phyloP scores from a whole-genome alignment of 1,284 basidiomycete species.

The Austroboletus niveus region DNA sequence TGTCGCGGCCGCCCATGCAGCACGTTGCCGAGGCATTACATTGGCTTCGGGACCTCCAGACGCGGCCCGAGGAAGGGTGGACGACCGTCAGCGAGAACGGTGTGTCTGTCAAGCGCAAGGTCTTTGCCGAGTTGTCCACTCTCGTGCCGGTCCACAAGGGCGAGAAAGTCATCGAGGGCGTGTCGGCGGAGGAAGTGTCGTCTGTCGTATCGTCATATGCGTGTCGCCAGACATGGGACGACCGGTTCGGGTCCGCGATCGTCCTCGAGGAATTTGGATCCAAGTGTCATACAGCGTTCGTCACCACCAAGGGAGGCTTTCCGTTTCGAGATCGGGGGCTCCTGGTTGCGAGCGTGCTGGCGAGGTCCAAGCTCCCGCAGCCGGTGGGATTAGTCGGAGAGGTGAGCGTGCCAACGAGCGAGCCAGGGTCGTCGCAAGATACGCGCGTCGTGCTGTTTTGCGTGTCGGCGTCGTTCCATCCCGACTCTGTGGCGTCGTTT shows the following conservation, averaged over 20 bases:
- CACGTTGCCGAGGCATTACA: slow-evolving; percentile 78
- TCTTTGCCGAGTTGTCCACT: slow-evolving; percentile 76
- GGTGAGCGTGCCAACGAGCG: slow-evolving; percentile 21
- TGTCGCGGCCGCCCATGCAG: slow-evolving; percentile 67
- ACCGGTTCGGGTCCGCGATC: slow-evolving; percentile 69
- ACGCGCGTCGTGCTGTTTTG: slow-evolving; percentile 65
- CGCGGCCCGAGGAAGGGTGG: slow-evolving; percentile 71
- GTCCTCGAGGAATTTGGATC: slow-evolving; percentile 82
- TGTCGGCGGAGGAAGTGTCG: slow-evolving; percentile 90
- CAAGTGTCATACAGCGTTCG: slow-evolving; percentile 68
- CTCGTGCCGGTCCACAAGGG: slow-evolving; percentile 86
- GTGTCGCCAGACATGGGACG: slow-evolving; percentile 83
- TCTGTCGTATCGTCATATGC: slow-evolving; percentile 70
- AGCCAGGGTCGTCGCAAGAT: slow-evolving; percentile 28
- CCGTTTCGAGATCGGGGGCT: slow-evolving; percentile 92
- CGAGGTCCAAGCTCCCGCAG: slow-evolving; percentile 51
- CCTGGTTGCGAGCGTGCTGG: slow-evolving; percentile 75
- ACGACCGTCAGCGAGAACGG: slow-evolving; percentile 79
- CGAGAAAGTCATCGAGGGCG: slow-evolving; percentile 90
- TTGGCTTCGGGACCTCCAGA: slow-evolving; percentile 76
- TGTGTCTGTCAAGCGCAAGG: slow-evolving; percentile 74
- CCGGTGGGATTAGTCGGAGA: slow-evolving; percentile 33
- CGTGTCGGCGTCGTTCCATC: slow-evolving; percentile 75
- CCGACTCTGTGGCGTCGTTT: slow-evolving; percentile 58
- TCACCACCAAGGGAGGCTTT: slow-evolving; percentile 75